Conservation (phyloP, 129 eudicot genomes). For the Pittosporum tobira region DNA sequence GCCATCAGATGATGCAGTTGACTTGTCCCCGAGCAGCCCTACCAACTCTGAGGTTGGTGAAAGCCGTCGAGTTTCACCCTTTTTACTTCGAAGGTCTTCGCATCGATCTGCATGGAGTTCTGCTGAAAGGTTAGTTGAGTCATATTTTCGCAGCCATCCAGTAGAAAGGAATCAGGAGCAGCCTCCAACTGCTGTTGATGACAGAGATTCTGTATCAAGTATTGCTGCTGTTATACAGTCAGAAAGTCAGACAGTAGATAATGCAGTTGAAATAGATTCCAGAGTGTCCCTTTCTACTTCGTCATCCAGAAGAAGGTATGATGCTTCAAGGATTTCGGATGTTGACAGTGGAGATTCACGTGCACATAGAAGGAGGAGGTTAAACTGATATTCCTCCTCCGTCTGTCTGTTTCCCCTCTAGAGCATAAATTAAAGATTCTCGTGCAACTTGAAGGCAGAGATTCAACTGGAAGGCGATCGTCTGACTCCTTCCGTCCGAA, state of each 20-base stretch:
- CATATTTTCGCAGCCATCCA: constrained; percentile 36
- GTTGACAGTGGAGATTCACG: constrained; percentile 75
- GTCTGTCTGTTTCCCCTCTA: background rate
- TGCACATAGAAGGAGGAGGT: constrained; percentile 66
- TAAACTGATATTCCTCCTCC: constrained; percentile 21
- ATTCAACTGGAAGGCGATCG: background rate
- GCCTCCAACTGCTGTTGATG: constrained; percentile 44
- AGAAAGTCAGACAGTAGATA: constrained; percentile 66
- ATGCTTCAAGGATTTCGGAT: constrained; percentile 54
- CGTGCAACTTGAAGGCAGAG: background rate
- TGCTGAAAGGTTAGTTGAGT: constrained; percentile 52
- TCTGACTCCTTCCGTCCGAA: background rate
- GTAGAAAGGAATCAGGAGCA: constrained; percentile 42
- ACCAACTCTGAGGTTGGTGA: constrained; percentile 33
- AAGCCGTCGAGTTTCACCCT: constrained; percentile 29
- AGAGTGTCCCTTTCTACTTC: constrained; percentile 55
- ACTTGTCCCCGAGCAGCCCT: constrained; percentile 25
- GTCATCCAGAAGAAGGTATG: constrained; percentile 61
- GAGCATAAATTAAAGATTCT: background rate
- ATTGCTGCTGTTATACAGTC: constrained; percentile 85
- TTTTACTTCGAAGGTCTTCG: constrained; percentile 32
- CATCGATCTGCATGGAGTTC: constrained; percentile 39
- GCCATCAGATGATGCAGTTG: constrained; percentile 37
- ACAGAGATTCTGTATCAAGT: constrained; percentile 80
- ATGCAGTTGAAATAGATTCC: constrained; percentile 64